Base-by-base conservation (phyloP, 169 alveolate species). In the Cryptosporidium viatorum region DNA sequence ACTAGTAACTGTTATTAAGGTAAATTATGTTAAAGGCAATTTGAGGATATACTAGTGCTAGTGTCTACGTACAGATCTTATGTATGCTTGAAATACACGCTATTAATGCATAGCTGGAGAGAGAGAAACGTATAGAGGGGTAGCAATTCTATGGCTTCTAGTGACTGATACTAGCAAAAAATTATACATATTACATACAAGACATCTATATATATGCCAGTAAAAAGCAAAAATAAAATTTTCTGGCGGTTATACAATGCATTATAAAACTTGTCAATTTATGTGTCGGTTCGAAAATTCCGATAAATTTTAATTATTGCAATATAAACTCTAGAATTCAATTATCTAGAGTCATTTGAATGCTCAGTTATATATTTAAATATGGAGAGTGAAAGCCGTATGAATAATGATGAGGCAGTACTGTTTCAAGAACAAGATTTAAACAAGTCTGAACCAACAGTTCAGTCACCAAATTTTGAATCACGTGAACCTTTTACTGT, bases 61-160 rank as follows among this genome's bases (percentile, higher is more conserved):
- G 23, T 80, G 89, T 80, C 89, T 80, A 80, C 89, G 89, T 80
- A 80, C 75, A 80, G 89, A 80, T 80, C 89, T 80, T 59, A 23
- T 14, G 89, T 50, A 80, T 35, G 50, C 35, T 26, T 80, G 52
- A 58, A 35, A 37, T 73, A 73, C 86, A 73, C 68, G 86, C 39
- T 73, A 73, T 14, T 80, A 80, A 37, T 80, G 89, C 75, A 80
- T 80, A 80, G 65, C 60, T 65, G 89, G 89, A 80, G 89, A 80
- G 89, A 80, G 89, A 65, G 48, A 14, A 80, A 67, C 89, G 89
- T 65, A 80, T 73, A 73, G 86, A 80, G 89, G 89, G 89, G 75
- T 80, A 80, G 89, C 85, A 80, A 52, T 59, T 37, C 55, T 21
- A 55, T 59, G 89, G 75, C 45, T 80, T 58, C 45, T 41, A 62